Evolutionary conservation across 768 basidiomycete species (phyloP), one percentile per base, ranked within the genome.

Genomic region (Tricholoma hemisulphureum): DNA sequence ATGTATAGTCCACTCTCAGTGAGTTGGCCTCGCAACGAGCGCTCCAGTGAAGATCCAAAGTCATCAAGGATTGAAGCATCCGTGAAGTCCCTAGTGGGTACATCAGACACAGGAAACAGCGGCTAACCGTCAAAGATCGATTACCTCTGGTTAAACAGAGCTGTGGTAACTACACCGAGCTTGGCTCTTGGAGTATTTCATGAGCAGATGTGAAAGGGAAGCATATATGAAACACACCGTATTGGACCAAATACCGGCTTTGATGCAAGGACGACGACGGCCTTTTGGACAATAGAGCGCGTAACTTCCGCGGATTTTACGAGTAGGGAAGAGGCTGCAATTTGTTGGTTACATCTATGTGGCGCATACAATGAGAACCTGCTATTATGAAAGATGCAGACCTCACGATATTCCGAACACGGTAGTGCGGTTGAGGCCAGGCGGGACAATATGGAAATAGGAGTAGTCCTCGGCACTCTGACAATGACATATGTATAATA

Each of bases 261-360:
- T 11, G 88, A 84, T 3, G 93, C 95, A 32, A 99, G 78, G 2
- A 99, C 91, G 0, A 98, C 93, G 3, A 99, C 92, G 0, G 97
- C 95, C 69, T 98, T 99, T 72, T 99, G 97, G 0, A 99, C 97
- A 8, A 89, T 98, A 4, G 91, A 93, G 14, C 97, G 86, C 4
- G 97, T 98, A 16, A 98, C 92, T 61, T 97, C 95, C 2, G 83
- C 77, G 35, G 85, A 82, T 67, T 88, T 89, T 48, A 90, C 87
- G 4, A 93, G 76, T 26, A 99, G 80, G 21, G 86, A 80, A 0
- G 88, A 81, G 2, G 95, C 79, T 9, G 91, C 77, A 31, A 99
- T 93, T 76, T 99, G 97, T 50, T 95, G 93, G 65, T 98, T 98
- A 69, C 95, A 96, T 65, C 93, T 95, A 57, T 9, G 50, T 2